These are phyloP conservation scores for Hibiscus mutabilis DNA, from an alignment of 345 rosid genomes.

Conservation along the genomic window DNA sequence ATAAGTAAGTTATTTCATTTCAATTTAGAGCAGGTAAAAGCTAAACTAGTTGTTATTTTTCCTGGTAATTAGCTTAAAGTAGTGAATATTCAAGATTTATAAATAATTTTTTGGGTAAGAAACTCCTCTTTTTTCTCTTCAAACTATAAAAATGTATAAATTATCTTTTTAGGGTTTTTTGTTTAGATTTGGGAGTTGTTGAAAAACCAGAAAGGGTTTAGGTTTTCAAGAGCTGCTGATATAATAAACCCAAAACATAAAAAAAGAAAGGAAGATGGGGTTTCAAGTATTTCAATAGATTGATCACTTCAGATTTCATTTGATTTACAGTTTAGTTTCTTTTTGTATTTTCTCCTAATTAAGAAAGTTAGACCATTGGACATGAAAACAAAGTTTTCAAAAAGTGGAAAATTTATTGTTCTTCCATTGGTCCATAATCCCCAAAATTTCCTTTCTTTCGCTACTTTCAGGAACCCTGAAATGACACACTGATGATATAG, in stretches of 20 bases:
- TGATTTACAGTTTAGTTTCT: not conserved
- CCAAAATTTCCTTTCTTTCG: not conserved
- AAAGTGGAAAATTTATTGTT: not conserved
- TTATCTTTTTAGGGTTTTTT: not conserved
- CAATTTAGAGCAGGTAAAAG: too few species aligned
- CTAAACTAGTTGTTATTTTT: too few species aligned
- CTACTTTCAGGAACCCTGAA: not conserved
- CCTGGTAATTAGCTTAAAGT: too few species aligned
- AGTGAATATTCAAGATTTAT: not conserved
- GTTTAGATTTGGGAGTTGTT: not conserved
- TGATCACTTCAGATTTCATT: too few species aligned
- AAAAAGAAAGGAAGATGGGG: not conserved
- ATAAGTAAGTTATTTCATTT: too few species aligned
- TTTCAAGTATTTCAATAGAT: too few species aligned
- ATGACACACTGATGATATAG: too few species aligned
- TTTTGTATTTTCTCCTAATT: not conserved
- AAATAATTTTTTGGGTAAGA: not conserved
- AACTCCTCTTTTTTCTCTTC: not conserved
- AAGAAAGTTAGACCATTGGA: constrained; percentile 4
- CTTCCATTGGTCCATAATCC: not conserved
- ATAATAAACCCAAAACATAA: not conserved
- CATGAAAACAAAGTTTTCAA: not conserved
- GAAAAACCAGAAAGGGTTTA: not conserved
- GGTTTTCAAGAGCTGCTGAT: not conserved
- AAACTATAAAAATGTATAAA: not conserved